A percentile compares a stretch with the other conserved stretches of the same genome.
phyloP scores from a whole-genome alignment of 495 filamentous ascomycete species.

The Lophium mytilinum region DNA sequence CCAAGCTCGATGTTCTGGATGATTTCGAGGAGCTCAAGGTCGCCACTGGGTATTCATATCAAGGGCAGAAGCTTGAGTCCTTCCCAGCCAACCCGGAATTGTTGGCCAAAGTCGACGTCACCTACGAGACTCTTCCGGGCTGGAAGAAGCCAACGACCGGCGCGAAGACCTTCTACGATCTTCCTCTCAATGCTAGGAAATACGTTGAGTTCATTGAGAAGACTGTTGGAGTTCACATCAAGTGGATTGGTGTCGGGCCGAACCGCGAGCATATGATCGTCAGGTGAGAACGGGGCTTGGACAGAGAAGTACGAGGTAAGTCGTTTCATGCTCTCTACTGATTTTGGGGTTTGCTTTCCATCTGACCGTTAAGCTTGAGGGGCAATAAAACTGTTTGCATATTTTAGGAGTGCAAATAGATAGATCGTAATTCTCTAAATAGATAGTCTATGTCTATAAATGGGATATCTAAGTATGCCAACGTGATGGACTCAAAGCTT shows the following conservation, averaged over 20 bases:
- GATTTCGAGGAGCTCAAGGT: constrained; percentile 74
- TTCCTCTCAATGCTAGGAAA: constrained; percentile 65
- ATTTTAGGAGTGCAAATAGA: no score
- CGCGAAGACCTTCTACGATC: constrained; percentile 50
- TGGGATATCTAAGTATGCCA: no score
- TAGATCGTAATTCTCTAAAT: no score
- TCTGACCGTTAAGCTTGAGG: no score
- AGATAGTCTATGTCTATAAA: no score
- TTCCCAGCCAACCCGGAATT: constrained; percentile 66
- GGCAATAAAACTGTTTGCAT: no score
- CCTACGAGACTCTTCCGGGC: constrained; percentile 68
- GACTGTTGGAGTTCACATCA: constrained; percentile 60
- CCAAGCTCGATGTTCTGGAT: constrained; percentile 84
- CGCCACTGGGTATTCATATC: constrained; percentile 57
- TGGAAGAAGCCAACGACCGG: constrained; percentile 69
- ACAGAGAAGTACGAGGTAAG: background rate
- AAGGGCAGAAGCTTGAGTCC: constrained; percentile 42
- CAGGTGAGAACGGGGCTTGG: constrained; percentile 31
- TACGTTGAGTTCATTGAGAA: constrained; percentile 76
- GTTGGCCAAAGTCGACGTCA: constrained; percentile 49
- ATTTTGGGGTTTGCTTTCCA: constrained; percentile 3
- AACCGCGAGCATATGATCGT: constrained; percentile 59
- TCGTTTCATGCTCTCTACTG: background rate
- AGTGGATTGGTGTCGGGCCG: constrained; percentile 75
- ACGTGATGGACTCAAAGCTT: no score